Evolutionary conservation across 345 rosid species (phyloP).

Genomic region (Eucalyptus marginata): DNA sequence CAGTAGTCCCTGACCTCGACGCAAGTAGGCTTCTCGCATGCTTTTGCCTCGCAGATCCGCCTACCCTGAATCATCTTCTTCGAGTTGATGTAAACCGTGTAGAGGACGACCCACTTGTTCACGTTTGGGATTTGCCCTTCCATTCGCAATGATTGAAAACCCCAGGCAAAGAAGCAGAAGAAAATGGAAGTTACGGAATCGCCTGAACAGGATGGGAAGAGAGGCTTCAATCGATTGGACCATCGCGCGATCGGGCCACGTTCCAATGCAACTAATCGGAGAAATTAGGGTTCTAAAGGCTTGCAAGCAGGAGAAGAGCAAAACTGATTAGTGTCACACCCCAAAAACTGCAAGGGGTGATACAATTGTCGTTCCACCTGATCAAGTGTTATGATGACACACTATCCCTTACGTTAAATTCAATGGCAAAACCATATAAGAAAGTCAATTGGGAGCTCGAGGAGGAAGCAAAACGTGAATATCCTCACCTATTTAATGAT

Average conservation of each 20-base stretch:
- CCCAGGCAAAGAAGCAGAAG: neutral
- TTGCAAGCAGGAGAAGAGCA: too few relatives aligned
- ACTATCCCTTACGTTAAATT: too few relatives aligned
- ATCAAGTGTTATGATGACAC: too few relatives aligned
- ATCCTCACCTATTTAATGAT: too few relatives aligned
- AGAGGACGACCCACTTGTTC: constrained; percentile 71
- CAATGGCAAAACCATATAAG: too few relatives aligned
- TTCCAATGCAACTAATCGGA: too few relatives aligned
- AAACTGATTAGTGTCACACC: neutral
- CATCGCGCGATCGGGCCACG: too few relatives aligned
- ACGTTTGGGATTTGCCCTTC: constrained; percentile 21
- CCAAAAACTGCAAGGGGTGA: neutral
- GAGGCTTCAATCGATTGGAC: neutral
- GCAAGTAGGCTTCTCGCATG: constrained; percentile 79
- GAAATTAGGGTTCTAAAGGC: too few relatives aligned
- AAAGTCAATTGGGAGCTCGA: too few relatives aligned
- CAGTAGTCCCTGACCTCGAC: constrained; percentile 74
- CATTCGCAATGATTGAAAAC: constrained; percentile 1
- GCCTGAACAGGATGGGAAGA: neutral
- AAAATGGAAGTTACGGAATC: neutral
- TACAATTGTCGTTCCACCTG: too few relatives aligned
- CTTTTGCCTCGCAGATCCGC: constrained; percentile 48
- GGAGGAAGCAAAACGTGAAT: too few relatives aligned
- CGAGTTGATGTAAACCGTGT: constrained; percentile 76
- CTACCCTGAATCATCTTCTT: constrained; percentile 86